phyloP scores from a whole-genome alignment of 305 asterid genomes.

The Fraxinus sp. region DNA sequence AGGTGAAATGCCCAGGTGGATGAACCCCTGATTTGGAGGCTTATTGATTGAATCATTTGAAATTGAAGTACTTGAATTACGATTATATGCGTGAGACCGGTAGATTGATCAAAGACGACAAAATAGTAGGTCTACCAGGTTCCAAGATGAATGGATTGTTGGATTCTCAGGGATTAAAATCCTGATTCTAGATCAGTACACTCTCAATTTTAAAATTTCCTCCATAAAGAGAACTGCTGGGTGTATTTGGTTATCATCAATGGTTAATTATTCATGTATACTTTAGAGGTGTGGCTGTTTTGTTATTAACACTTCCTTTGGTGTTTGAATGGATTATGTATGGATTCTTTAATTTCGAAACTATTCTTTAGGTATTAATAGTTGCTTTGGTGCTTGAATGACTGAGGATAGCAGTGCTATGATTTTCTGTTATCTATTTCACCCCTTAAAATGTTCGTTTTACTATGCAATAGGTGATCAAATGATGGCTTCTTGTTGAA shows the following conservation, averaged over 20 bases:
- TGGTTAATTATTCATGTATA: neutral
- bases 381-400: too few species aligned
- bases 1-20: neutral
- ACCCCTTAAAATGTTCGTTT: too few species aligned
- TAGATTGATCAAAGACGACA: neutral
- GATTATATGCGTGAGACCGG: neutral
- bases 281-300: neutral
- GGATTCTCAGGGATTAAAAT: neutral
- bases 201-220: neutral
- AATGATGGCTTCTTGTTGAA: too few species aligned
- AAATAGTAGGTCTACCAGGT: neutral
- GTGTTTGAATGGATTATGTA: neutral
- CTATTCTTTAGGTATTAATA: too few species aligned
- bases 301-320: neutral
- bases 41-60: neutral
- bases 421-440: too few species aligned
- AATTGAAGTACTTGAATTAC: neutral
- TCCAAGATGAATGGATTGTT: neutral
- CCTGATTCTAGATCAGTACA: neutral
- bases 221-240: neutral
- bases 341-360: too few species aligned
- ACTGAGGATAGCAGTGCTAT: too few species aligned
- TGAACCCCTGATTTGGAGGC: neutral
- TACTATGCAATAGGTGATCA: too few species aligned
- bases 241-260: neutral